phyloP scores from a whole-genome alignment of 441 rosid genomes.

The Flueggea neowawraea region DNA sequence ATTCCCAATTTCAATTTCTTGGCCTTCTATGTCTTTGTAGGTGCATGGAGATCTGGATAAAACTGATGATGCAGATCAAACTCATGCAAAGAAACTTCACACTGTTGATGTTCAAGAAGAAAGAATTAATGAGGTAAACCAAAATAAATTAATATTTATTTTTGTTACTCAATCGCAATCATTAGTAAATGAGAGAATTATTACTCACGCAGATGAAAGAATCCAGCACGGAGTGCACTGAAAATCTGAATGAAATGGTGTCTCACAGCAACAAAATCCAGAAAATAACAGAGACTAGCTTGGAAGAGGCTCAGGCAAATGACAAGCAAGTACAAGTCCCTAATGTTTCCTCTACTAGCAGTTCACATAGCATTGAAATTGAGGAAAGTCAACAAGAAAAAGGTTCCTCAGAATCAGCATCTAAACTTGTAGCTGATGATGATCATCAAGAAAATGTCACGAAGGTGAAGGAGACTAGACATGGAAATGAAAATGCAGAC shows the following conservation, averaged over 20 bases:
- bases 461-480: not conserved
- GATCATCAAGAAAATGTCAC: constrained; percentile 6
- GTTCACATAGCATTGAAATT: constrained; percentile 12
- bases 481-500: constrained; percentile 3
- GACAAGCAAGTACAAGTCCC: constrained; percentile 13
- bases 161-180: no score
- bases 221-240: constrained; percentile 4
- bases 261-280: constrained; percentile 5
- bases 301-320: constrained; percentile 16
- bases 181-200: not conserved
- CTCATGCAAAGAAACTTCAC: constrained; percentile 16
- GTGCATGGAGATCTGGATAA: constrained; percentile 23
- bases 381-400: constrained; percentile 16
- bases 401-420: constrained; percentile 15
- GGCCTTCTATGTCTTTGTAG: constrained; percentile 20
- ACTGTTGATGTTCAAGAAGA: constrained; percentile 10
- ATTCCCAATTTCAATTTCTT: not conserved
- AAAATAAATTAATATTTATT: no score
- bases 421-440: constrained; percentile 17
- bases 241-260: constrained; percentile 13
- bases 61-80: constrained; percentile 18
- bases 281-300: constrained; percentile 12
- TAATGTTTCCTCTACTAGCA: constrained; percentile 8
- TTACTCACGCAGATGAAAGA: constrained; percentile 32
- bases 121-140: constrained; percentile 16